phyloP scores from a whole-genome alignment of 768 basidiomycete species.

The Pisolithus microcarpus region DNA sequence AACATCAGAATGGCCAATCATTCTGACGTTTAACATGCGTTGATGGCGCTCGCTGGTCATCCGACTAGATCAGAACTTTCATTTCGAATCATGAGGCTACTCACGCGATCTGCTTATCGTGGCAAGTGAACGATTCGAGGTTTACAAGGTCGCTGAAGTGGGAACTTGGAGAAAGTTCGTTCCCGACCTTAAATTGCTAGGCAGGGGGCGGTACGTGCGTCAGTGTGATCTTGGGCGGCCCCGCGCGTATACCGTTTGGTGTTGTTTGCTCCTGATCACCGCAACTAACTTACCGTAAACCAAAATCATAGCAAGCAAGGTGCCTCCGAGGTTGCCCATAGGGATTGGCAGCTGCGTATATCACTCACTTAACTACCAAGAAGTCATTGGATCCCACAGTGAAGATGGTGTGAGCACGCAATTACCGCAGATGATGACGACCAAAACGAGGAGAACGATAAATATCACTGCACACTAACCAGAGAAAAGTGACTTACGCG shows the following conservation, averaged over 20 bases:
- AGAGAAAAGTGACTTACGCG: neutral
- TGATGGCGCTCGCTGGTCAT: no score
- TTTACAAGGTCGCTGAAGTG: no score
- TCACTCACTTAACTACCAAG: slow-evolving; percentile 18
- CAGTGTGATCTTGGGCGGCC: neutral
- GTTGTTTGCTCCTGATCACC: no score
- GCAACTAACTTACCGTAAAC: slow-evolving; percentile 11
- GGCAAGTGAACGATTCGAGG: no score
- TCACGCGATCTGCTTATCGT: no score
- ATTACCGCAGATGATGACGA: slow-evolving; percentile 26
- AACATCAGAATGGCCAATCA: no score
- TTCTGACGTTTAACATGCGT: no score
- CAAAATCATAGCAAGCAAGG: slow-evolving; percentile 45
- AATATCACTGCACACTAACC: slow-evolving; percentile 24
- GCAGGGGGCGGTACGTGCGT: no score
- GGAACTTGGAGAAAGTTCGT: neutral
- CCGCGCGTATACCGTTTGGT: no score
- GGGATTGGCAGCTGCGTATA: slow-evolving; percentile 1
- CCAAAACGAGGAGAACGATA: slow-evolving; percentile 33
- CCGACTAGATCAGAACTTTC: no score
- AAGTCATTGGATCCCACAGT: slow-evolving; percentile 25
- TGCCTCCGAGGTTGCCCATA: slow-evolving; percentile 38
- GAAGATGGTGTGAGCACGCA: neutral
- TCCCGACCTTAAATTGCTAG: no score
- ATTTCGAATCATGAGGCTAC: no score